Conservation (phyloP, 2,329 filamentous ascomycete genomes). For the Escovopsis sp. region DNA sequence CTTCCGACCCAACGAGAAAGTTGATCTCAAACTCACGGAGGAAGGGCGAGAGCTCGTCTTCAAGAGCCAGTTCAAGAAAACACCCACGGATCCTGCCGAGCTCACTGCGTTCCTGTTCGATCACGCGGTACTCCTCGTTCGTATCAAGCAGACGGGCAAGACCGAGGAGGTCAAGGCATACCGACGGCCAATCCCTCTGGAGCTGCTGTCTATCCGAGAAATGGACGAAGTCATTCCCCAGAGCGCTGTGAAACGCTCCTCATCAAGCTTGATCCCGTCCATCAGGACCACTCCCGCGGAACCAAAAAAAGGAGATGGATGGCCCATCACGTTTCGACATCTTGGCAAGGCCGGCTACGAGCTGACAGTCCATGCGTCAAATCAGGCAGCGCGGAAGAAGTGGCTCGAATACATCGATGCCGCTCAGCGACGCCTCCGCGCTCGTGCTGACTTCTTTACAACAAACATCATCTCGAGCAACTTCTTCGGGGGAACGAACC, state of each 20-base stretch:
- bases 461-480: conserved; percentile 43
- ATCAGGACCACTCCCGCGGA: conserved; percentile 31
- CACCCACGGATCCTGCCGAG: conserved; percentile 71
- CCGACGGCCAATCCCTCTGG: conserved; percentile 80
- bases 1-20: conserved; percentile 76
- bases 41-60: conserved; percentile 86
- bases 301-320: conserved; percentile 56
- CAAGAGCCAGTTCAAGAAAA: conserved; percentile 89
- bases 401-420: conserved; percentile 93
- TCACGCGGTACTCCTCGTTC: conserved; percentile 81
- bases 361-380: conserved; percentile 73
- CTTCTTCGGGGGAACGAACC: conserved; percentile 52
- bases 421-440: conserved; percentile 73
- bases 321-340: conserved; percentile 91
- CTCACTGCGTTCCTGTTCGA: conserved; percentile 95
- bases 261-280: conserved; percentile 61
- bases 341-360: conserved; percentile 93
- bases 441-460: conserved; percentile 85
- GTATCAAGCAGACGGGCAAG: conserved; percentile 85
- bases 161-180: conserved; percentile 91
- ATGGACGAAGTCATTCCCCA: conserved; percentile 92
- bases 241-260: conserved; percentile 71
- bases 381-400: conserved; percentile 76
- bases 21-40: conserved; percentile 88
- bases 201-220: conserved; percentile 82